Percentiles rank a stretch among this genome's conserved stretches.
phyloP scores from a whole-genome alignment of 2,329 filamentous ascomycete species.

The Dryadomyces quercivorus region DNA sequence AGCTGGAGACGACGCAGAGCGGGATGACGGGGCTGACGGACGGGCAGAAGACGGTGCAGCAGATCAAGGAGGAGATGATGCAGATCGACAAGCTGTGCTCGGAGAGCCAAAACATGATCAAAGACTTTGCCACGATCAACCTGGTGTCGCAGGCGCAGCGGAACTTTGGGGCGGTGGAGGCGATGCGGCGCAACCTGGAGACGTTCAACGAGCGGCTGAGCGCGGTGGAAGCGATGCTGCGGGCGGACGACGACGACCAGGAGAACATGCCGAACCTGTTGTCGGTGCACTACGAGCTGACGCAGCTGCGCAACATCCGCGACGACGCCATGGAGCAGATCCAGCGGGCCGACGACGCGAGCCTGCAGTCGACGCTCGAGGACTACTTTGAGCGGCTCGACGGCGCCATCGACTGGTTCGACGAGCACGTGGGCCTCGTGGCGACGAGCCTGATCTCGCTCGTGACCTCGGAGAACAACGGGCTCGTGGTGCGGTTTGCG shows the following conservation, averaged over 20 bases:
- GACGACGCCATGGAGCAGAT: conserved; percentile 98
- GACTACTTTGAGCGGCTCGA: conserved; percentile 85
- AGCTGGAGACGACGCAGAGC: conserved; percentile 86
- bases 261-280: conserved; percentile 90
- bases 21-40: conserved; percentile 84
- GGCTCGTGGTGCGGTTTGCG: conserved; percentile 81
- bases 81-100: conserved; percentile 96
- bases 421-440: conserved; percentile 81
- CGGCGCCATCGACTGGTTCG: conserved; percentile 84
- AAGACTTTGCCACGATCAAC: conserved; percentile 90
- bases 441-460: conserved; percentile 84
- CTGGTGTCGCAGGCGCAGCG: conserved; percentile 86
- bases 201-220: conserved; percentile 69
- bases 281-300: conserved; percentile 82
- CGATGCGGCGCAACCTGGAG: conserved; percentile 85
- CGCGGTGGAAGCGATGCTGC: conserved; percentile 65
- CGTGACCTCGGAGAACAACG: conserved; percentile 74
- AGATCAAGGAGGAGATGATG: conserved; percentile 97
- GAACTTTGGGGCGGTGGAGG: conserved; percentile 88
- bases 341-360: conserved; percentile 57
- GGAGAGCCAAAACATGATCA: conserved; percentile 94
- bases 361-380: conserved; percentile 69
- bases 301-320: conserved; percentile 80
- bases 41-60: conserved; percentile 80
- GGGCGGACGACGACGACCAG: conserved; percentile 70